A percentile compares a stretch with the other conserved stretches of the same genome.
Evolutionary conservation across 1,284 basidiomycete species (phyloP).

Genomic region (Cerioporus squamosus): DNA sequence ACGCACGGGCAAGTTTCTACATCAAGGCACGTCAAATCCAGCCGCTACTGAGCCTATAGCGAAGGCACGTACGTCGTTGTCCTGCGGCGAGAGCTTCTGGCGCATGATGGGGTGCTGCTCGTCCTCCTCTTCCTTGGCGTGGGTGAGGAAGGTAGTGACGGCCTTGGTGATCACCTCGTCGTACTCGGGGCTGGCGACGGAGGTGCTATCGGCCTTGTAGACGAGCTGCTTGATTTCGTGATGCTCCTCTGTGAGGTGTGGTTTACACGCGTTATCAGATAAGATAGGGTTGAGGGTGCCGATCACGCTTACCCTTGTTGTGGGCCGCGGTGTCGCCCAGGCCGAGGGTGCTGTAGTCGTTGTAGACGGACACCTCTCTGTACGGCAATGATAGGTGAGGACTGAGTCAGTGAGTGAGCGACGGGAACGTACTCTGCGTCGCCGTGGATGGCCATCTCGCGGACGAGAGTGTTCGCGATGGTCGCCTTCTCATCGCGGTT

Average conservation of each 20-base stretch:
- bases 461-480: constrained; percentile 32
- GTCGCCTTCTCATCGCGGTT: constrained; percentile 21
- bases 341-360: constrained; percentile 25
- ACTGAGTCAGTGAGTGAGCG: neutral
- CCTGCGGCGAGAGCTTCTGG: constrained; percentile 22
- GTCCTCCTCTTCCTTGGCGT: constrained; percentile 31
- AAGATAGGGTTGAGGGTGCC: too few relatives aligned
- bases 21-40: neutral
- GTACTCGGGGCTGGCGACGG: constrained; percentile 18
- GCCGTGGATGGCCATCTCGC: constrained; percentile 34
- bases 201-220: constrained; percentile 23
- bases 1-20: constrained; percentile 26
- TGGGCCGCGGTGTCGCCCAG: constrained; percentile 24
- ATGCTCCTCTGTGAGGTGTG: constrained; percentile 24
- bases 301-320: constrained; percentile 21
- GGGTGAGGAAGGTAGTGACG: constrained; percentile 27
- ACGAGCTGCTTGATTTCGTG: constrained; percentile 28
- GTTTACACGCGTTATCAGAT: neutral
- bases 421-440: constrained; percentile 27
- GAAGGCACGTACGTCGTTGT: constrained; percentile 28
- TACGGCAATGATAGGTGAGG: neutral
- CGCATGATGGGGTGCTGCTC: constrained; percentile 26
- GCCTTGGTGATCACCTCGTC: constrained; percentile 27
- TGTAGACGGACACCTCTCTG: constrained; percentile 31
- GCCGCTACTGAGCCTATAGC: neutral